Base-by-base conservation (phyloP, 495 filamentous ascomycete species). In the Collariella sp. region DNA sequence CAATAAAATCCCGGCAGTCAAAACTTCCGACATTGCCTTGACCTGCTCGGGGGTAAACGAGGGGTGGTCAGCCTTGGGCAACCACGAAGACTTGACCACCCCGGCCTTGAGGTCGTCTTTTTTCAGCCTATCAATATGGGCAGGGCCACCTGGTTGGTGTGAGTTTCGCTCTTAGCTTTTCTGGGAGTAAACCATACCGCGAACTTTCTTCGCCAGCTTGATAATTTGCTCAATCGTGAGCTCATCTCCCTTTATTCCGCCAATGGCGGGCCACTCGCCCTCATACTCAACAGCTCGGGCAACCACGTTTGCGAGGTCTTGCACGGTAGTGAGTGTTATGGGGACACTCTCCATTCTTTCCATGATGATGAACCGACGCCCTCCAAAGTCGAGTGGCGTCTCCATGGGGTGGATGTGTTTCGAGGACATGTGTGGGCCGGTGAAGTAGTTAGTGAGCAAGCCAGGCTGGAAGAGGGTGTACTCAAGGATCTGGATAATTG, bases 391-490 rank as follows among this genome's bases (percentile, higher is more conserved):
- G 50, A 77, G 23, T 2, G 26, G 22, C 1, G 51, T 70, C 5
- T 77, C 54, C 1, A 78, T 49, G 0, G 64, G 66, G 5, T 58
- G 50, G 5, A 85, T n/a, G 54, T 83, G 62, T 44, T 74, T 78
- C 16, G 74, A 43, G 7, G 79, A 73, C 55, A 73, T 69, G 36
- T 78, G 62, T 0, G 82, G 80, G 26, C 54, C 54, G 13, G 78
- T 73, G 0, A 82, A 55, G 56, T 82, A 83, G 60, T 83, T 62
- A 0, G 76, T 23, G 62, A 83, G 79, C 1, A 79, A 18, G 3
- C 80, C 82, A 0, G 76, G 75, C 35, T 80, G 76, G 56, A 84
- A 83, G 2, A 83, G 63, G 3, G 63, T 70, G 61, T 84, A 85
- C 53, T 83, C 77, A 19, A 84, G 75, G 39, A 43, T 10, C 49